Evolutionary conservation across 129 eudicot species (phyloP), one percentile per base, ranked within the genome.

Genomic region (Lactuca saligna): DNA sequence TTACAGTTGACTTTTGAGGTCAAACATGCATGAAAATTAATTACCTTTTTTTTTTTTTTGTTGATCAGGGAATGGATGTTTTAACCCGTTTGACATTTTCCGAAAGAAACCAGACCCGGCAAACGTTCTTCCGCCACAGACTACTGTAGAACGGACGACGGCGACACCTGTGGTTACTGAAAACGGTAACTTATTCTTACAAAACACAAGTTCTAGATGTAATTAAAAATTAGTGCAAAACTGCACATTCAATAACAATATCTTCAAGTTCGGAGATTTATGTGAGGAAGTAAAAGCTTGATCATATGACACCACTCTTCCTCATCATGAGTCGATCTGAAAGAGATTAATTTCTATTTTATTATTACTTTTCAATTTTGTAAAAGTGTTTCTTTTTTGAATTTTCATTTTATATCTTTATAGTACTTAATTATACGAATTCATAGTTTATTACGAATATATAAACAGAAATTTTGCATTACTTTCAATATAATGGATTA

Each of bases 31-130:
- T 66, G 49, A 31, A 33, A 15, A n/a, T 11, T 16, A 67, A 0
- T 17, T 46, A 46, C 15, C 14, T 14, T 25, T 17, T 8, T 0
- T 3, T 48, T 57, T 33, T 0, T 3, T 48, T 57, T 33, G 4
- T 31, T 15, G 13, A 61, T n/a, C 42, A 76, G 80, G 63, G 0
- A 54, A 54, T 14, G 80, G 80, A n/a, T 25, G 75, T 42, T 76
- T 76, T 13, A 61, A 62, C 34, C 71, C 71, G 41, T 76, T 76
- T 69, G 38, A 76, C 70, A 41, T 76, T 31, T 76, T 76, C 33
- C 37, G 16, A 2, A 60, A 41, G 15, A 76, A 29, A 69, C 4
- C 65, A 17, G 53, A 17, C 32, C 20, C 67, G 12, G 16, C 2
- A 12, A 50, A 17, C 14, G 16, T 9, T 67, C 31, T 33, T 20